phyloP scores from a whole-genome alignment of 2,329 filamentous ascomycete species.

The Zymoseptoria tritici region DNA sequence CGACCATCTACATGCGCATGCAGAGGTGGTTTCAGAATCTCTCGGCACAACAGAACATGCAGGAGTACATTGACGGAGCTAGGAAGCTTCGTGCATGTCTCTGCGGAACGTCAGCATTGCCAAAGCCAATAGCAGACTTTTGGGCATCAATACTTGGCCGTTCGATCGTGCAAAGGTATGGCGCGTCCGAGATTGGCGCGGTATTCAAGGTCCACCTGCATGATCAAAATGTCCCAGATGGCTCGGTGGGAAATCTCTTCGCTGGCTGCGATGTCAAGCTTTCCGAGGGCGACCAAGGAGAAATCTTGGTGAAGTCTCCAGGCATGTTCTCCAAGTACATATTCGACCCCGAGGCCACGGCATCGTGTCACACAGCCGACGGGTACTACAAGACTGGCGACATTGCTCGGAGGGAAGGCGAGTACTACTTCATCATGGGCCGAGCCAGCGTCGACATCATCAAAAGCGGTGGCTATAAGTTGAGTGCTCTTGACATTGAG shows the following conservation, averaged over 20 bases:
- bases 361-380: slow-evolving; percentile 23
- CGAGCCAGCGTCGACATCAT: slow-evolving; percentile 48
- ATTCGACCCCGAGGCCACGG: slow-evolving; percentile 25
- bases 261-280: slow-evolving; percentile 42
- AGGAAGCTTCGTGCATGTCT: slow-evolving; percentile 36
- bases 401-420: slow-evolving; percentile 33
- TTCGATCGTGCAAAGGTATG: slow-evolving; percentile 42
- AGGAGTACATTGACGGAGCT: slow-evolving; percentile 39
- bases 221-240: slow-evolving; percentile 35
- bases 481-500: slow-evolving; percentile 49
- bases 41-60: slow-evolving; percentile 26
- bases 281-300: slow-evolving; percentile 41
- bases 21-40: slow-evolving; percentile 34
- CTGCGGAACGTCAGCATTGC: slow-evolving; percentile 44
- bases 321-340: slow-evolving; percentile 31
- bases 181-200: slow-evolving; percentile 47
- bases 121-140: slow-evolving; percentile 45
- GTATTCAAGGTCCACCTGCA: slow-evolving; percentile 40
- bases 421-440: slow-evolving; percentile 47
- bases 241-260: slow-evolving; percentile 41
- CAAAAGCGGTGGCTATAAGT: slow-evolving; percentile 50
- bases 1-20: slow-evolving; percentile 45
- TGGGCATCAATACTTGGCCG: slow-evolving; percentile 41
- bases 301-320: slow-evolving; percentile 36
- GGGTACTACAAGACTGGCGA: slow-evolving; percentile 30